Percentiles rank a stretch among this genome's conserved stretches.
Conservation (phyloP, 2,329 filamentous ascomycete genomes). For the Stachybotrys echinatus region DNA sequence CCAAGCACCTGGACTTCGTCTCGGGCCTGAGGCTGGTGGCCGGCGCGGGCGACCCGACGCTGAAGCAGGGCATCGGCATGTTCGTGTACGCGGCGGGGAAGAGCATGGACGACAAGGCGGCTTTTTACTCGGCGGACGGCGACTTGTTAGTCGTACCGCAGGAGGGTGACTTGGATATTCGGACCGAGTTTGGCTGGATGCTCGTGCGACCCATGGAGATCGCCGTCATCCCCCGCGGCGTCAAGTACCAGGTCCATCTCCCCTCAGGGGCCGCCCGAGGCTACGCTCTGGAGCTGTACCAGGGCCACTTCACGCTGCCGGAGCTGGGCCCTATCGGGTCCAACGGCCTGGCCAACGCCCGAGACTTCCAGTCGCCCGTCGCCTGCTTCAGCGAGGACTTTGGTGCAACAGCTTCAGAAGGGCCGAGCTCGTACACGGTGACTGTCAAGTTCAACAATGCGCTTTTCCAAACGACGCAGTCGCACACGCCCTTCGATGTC, state of each 20-base stretch:
- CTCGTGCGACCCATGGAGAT: slow-evolving; percentile 77
- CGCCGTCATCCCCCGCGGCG: slow-evolving; percentile 66
- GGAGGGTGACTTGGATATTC: slow-evolving; percentile 67
- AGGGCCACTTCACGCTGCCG: slow-evolving; percentile 66
- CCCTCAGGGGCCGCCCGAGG: slow-evolving; percentile 58
- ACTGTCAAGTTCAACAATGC: slow-evolving; percentile 62
- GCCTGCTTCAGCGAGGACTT: slow-evolving; percentile 63
- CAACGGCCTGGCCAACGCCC: slow-evolving; percentile 67
- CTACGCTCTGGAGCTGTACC: slow-evolving; percentile 71
- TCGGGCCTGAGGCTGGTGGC: slow-evolving; percentile 64
- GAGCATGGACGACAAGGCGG: slow-evolving; percentile 68
- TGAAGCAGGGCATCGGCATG: slow-evolving; percentile 75
- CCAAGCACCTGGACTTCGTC: slow-evolving; percentile 43
- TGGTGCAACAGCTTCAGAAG: slow-evolving; percentile 31
- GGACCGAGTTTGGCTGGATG: slow-evolving; percentile 70
- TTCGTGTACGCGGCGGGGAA: slow-evolving; percentile 75
- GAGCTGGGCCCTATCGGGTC: slow-evolving; percentile 70
- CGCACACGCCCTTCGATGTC: slow-evolving; percentile 72
- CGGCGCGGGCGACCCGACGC: slow-evolving; percentile 72
- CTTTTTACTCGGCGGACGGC: slow-evolving; percentile 81
- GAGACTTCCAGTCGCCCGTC: slow-evolving; percentile 70
- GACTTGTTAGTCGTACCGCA: slow-evolving; percentile 74
- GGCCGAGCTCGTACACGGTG: slow-evolving; percentile 38
- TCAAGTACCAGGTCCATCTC: slow-evolving; percentile 68
- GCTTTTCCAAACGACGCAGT: slow-evolving; percentile 60